A percentile compares a stretch with the other conserved stretches of the same genome.
phyloP scores from a whole-genome alignment of 441 rosid genomes.

The Jatropha podagrica region DNA sequence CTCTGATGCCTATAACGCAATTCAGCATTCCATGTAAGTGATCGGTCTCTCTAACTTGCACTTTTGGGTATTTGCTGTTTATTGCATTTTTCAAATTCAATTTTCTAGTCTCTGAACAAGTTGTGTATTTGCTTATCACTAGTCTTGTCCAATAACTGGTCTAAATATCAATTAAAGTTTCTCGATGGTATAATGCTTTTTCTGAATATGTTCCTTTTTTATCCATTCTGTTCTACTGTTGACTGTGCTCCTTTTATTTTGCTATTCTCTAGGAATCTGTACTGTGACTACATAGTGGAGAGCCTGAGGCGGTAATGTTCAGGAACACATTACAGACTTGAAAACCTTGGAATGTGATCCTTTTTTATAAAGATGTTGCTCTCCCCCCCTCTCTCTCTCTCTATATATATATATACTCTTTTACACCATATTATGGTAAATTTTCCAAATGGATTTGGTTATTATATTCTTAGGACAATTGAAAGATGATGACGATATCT shows the following conservation, averaged over 20 bases:
- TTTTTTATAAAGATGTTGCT: slow-evolving; percentile 14
- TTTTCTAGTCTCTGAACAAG: not conserved
- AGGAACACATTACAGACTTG: not conserved
- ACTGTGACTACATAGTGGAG: slow-evolving; percentile 91
- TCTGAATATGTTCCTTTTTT: not conserved
- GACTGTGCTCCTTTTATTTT: not conserved
- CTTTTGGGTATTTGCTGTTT: not conserved
- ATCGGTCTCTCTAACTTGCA: slow-evolving; percentile 19
- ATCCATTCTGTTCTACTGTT: not conserved
- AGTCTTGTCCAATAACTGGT: not conserved
- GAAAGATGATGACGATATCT: slow-evolving; percentile 29
- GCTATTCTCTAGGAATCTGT: slow-evolving; percentile 61
- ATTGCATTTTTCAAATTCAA: not conserved
- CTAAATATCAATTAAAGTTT: not conserved
- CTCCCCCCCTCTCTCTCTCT: not conserved
- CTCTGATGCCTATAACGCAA: slow-evolving; percentile 67
- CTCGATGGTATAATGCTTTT: not conserved
- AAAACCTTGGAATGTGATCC: not conserved
- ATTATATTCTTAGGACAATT: slow-evolving; percentile 9
- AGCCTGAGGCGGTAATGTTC: slow-evolving; percentile 71
- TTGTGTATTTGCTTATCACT: not conserved
- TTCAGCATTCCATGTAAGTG: slow-evolving; percentile 90
- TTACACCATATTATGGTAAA: slow-evolving; percentile 5
- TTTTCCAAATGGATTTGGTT: slow-evolving; percentile 17
- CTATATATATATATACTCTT: not conserved